These are phyloP conservation scores for Xylariaceae sp. DNA, from an alignment of 2,329 filamentous ascomycete species.

Conservation along the genomic window DNA sequence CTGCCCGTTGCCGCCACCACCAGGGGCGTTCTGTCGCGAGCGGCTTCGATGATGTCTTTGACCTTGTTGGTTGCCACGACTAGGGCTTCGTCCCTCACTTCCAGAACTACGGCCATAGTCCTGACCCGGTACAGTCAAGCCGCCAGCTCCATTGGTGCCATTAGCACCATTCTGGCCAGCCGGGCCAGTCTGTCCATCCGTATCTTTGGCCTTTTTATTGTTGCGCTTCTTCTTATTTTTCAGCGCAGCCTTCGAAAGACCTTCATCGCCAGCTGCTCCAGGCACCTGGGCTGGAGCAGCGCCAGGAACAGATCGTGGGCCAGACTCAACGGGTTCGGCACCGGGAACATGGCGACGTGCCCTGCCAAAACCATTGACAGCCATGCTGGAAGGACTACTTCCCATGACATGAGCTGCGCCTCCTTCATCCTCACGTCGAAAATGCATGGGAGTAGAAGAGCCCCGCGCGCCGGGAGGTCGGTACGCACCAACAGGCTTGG, in stretches of 20 bases:
- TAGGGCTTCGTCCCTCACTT: slow-evolving; percentile 58
- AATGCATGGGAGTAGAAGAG: slow-evolving; percentile 80
- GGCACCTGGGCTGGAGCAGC: slow-evolving; percentile 61
- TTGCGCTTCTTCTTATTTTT: slow-evolving; percentile 99
- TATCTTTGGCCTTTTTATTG: slow-evolving; percentile 81
- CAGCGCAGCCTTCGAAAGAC: slow-evolving; percentile 73
- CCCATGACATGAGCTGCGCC: slow-evolving; percentile 78
- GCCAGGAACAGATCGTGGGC: slow-evolving; percentile 60
- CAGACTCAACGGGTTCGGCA: slow-evolving; percentile 60
- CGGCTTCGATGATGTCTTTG: slow-evolving; percentile 45
- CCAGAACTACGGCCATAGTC: slow-evolving; percentile 40
- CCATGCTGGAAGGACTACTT: slow-evolving; percentile 67
- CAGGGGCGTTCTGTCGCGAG: slow-evolving; percentile 46
- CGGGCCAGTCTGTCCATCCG: slow-evolving; percentile 58
- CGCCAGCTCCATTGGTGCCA: slow-evolving; percentile 24
- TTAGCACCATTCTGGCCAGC: slow-evolving; percentile 35
- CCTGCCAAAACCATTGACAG: slow-evolving; percentile 74
- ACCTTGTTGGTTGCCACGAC: slow-evolving; percentile 54
- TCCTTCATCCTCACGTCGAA: slow-evolving; percentile 96
- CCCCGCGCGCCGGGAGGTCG: slow-evolving; percentile 90
- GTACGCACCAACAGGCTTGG: slow-evolving; percentile 95
- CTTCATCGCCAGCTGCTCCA: slow-evolving; percentile 61
- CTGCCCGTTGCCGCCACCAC: slow-evolving; percentile 41
- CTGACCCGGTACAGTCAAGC: slow-evolving; percentile 44
- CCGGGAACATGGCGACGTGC: slow-evolving; percentile 77